Evolutionary conservation across 352 stramenopile genomes (phyloP).

Genomic region (Pythium utonaiense): DNA sequence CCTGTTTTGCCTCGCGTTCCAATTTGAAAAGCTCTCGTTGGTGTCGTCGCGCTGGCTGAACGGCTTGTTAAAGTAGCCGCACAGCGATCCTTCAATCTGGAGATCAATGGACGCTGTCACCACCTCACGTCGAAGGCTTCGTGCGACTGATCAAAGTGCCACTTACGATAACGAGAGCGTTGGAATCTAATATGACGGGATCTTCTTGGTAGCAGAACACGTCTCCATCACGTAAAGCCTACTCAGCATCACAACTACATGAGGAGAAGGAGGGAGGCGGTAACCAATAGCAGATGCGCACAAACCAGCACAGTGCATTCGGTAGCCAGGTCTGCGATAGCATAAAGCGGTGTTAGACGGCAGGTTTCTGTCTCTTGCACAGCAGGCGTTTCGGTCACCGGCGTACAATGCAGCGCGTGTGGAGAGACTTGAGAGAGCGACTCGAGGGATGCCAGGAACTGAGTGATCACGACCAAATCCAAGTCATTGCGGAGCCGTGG

Average conservation of each 20-base stretch:
- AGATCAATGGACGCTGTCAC: background rate
- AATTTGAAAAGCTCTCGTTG: constrained; percentile 38
- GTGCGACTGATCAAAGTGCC: background rate
- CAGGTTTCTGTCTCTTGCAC: too few species aligned
- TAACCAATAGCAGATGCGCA: background rate
- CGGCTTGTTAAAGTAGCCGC: constrained; percentile 61
- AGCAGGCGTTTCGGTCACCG: too few species aligned
- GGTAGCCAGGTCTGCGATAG: constrained; percentile 43
- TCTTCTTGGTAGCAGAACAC: constrained; percentile 71
- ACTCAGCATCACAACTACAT: background rate
- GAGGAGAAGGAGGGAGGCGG: background rate
- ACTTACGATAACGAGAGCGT: constrained; percentile 45
- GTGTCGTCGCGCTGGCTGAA: constrained; percentile 43
- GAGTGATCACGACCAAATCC: constrained; percentile 49
- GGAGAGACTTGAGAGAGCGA: constrained; percentile 34
- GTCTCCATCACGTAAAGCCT: constrained; percentile 60
- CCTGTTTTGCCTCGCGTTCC: constrained; percentile 48
- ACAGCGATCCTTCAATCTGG: constrained; percentile 66
- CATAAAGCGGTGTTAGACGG: too few species aligned
- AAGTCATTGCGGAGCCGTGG: constrained; percentile 52
- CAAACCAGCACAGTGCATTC: constrained; percentile 48
- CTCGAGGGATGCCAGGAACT: constrained; percentile 42
- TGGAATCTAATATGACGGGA: constrained; percentile 30
- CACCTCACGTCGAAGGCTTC: background rate
- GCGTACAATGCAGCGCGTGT: constrained; percentile 56